Evolutionary conservation across 2,329 filamentous ascomycete genomes (phyloP), one percentile per base, ranked within the genome.

Genomic region (Parastagonospora avenae): DNA sequence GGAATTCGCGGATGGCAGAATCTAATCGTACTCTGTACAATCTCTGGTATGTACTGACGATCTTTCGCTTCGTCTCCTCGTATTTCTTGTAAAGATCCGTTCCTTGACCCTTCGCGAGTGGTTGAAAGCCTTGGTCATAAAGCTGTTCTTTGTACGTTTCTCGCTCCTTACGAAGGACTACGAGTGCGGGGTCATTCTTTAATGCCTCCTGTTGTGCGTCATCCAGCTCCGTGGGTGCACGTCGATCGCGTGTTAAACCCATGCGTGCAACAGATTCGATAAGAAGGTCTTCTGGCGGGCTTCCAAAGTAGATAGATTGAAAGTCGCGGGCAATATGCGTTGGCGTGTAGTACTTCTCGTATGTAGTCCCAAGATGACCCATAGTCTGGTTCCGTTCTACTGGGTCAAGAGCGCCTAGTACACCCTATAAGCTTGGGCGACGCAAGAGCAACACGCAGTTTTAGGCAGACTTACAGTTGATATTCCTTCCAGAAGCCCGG

Each of bases 211-310:
- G 29, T 52, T 63, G 47, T 8, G 35, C 29, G 35, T 61, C 35
- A 42, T 53, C 41, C 4, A 63, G 52, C 27, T 61, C 49, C 27
- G 29, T 55, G 19, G 52, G 58, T 49, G 50, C 49, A 43, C 48
- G 51, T 55, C 27, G 27, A 49, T 53, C 42, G 6, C 31, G 38
- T 47, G 39, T 53, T 27, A 54, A 48, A 28, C 45, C 46, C 19
- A 63, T 63, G 1, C 50, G 41, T 42, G 48, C 44, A 43, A 63
- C 45, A 45, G 57, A 60, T 52, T 54, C 10, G 37, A 63, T 59
- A 16, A 63, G 55, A 29, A 50, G 41, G 28, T 57, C 53, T 52
- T 61, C 42, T 46, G 19, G 47, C 30, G 44, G 48, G 46, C 46
- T 61, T 40, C 48, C 27, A 52, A 61, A 61, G 48, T 61, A 61